Conservation (phyloP, 2,329 filamentous ascomycete genomes). For the Talaromyces sp. region DNA sequence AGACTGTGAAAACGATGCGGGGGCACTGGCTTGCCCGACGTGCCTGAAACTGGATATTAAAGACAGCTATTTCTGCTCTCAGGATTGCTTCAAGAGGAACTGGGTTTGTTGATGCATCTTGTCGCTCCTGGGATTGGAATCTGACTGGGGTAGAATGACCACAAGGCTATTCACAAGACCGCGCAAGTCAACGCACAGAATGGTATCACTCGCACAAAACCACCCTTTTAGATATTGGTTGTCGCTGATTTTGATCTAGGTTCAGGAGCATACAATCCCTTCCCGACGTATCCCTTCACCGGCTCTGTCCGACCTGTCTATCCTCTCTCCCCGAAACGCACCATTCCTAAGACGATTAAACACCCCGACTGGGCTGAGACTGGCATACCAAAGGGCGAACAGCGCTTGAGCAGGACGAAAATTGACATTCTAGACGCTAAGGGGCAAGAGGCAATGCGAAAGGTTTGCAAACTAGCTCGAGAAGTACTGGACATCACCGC, state of each 20-base stretch:
- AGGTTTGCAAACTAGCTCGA: constrained; percentile 73
- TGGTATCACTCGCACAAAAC: constrained; percentile 59
- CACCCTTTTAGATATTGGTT: constrained; percentile 32
- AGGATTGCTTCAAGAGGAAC: constrained; percentile 94
- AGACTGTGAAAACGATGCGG: constrained; percentile 78
- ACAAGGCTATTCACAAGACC: constrained; percentile 50
- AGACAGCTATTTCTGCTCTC: constrained; percentile 66
- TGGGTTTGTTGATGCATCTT: constrained; percentile 61
- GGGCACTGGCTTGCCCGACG: constrained; percentile 80
- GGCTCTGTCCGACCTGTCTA: constrained; percentile 78
- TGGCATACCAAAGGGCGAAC: constrained; percentile 61
- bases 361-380: constrained; percentile 78
- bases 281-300: constrained; percentile 74
- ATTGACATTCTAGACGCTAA: constrained; percentile 70
- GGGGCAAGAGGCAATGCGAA: constrained; percentile 79
- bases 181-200: constrained; percentile 74
- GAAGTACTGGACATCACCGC: constrained; percentile 88
- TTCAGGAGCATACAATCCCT: constrained; percentile 79
- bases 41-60: constrained; percentile 82
- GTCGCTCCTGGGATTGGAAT: background rate
- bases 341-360: constrained; percentile 69
- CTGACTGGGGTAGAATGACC: constrained; percentile 13
- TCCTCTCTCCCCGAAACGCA: constrained; percentile 64
- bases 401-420: constrained; percentile 64
- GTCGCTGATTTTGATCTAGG: constrained; percentile 75